phyloP scores from a whole-genome alignment of 73 alveolate genomes.

The Paramecium primaurelia region DNA sequence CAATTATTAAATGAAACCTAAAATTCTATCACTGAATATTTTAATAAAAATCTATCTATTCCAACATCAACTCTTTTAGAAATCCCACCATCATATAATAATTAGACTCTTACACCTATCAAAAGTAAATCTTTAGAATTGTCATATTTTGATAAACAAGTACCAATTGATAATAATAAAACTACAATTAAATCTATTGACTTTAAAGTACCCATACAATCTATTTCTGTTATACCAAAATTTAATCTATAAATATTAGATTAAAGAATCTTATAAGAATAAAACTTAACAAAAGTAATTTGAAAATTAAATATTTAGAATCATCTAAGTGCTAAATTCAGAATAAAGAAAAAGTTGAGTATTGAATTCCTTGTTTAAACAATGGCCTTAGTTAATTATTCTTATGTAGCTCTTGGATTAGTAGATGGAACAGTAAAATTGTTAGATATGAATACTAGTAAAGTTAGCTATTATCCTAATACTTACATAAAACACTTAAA shows the following conservation, averaged over 20 bases:
- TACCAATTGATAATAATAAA: background rate
- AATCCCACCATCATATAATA: background rate
- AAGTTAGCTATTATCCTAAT: conserved; percentile 16
- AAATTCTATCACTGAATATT: background rate
- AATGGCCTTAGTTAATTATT: background rate
- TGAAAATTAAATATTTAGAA: background rate
- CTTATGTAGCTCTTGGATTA: background rate
- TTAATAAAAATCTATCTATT: background rate
- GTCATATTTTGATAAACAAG: background rate
- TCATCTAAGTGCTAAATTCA: background rate
- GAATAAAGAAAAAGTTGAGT: background rate
- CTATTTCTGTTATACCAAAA: background rate
- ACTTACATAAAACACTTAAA: background rate
- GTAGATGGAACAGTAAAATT: conserved; percentile 23
- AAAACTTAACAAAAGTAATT: background rate
- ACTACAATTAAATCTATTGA: background rate
- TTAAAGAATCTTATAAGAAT: background rate
- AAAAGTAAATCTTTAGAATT: background rate
- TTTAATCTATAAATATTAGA: background rate
- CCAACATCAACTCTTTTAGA: background rate
- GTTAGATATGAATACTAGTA: background rate
- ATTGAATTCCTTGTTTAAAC: background rate
- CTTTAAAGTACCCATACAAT: background rate
- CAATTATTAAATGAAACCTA: background rate
- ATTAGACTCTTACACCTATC: background rate